Percentiles rank a stretch among this genome's conserved stretches.
Evolutionary conservation across 176 grass and related monocot species (phyloP).

Genomic region (Puya raimondii): DNA sequence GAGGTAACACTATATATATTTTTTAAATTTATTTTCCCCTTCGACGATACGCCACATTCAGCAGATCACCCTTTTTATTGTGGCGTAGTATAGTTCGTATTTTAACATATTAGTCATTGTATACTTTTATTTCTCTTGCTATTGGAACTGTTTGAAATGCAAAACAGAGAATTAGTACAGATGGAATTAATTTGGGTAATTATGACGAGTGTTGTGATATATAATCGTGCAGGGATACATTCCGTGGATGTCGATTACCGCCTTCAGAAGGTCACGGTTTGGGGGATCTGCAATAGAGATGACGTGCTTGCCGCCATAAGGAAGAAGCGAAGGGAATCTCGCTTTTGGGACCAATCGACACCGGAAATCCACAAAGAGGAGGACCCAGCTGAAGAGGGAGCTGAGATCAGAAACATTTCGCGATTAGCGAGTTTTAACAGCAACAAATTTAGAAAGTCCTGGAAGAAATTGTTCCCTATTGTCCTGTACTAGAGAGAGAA

Average conservation of each 20-base stretch:
- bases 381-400: conserved; percentile 11
- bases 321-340: conserved; percentile 60
- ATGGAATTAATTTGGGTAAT: neutral
- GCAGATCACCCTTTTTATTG: neutral
- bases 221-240: conserved; percentile 51
- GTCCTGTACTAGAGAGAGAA: conserved; percentile 21
- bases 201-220: neutral
- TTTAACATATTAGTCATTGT: too few relatives aligned
- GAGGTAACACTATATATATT: conserved; percentile 32
- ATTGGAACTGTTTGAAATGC: too few relatives aligned
- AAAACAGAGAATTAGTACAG: too few relatives aligned
- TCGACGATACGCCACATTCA: neutral
- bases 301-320: conserved; percentile 68
- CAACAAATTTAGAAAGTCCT: conserved; percentile 51
- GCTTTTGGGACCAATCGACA: conserved; percentile 41
- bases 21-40: neutral
- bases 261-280: conserved; percentile 80
- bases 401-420: conserved; percentile 12
- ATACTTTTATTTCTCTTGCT: too few relatives aligned
- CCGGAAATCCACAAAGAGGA: neutral
- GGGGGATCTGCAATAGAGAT: conserved; percentile 74
- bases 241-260: conserved; percentile 73
- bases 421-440: conserved; percentile 35
- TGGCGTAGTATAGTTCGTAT: too few relatives aligned
- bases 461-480: conserved; percentile 83